Percentiles rank a stretch among this genome's conserved stretches.
Evolutionary conservation across 176 grass and related monocot genomes (phyloP).

Genomic region (Tillandsia leiboldiana): DNA sequence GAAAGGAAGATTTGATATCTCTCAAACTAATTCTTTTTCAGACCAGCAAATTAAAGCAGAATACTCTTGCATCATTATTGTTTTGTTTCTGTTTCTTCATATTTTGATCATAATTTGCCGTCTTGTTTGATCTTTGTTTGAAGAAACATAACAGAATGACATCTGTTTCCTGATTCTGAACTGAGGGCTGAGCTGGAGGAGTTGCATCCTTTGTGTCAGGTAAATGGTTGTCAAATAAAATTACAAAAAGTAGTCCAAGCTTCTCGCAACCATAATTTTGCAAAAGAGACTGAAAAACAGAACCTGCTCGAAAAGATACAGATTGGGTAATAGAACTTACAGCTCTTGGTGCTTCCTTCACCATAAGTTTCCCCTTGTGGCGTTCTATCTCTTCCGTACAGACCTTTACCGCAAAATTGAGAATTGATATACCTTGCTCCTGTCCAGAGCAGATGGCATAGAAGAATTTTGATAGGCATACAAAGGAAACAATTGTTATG

Average conservation of each 20-base stretch:
- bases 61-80: too few species aligned
- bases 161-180: too few species aligned
- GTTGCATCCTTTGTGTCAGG: too few species aligned
- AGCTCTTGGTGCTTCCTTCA: conserved; percentile 27
- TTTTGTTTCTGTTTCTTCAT: too few species aligned
- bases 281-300: neutral
- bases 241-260: neutral
- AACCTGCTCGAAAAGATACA: neutral
- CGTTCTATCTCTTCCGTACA: conserved; percentile 18
- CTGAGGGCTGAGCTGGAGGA: too few species aligned
- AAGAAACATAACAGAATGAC: too few species aligned
- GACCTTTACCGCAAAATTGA: conserved; percentile 17
- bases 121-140: too few species aligned
- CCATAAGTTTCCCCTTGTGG: conserved; percentile 18
- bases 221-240: too few species aligned
- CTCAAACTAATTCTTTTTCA: too few species aligned
- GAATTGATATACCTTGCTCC: conserved; percentile 23
- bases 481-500: neutral
- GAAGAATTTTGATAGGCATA: neutral
- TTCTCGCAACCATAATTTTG: neutral
- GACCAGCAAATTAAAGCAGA: too few species aligned
- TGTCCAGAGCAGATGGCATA: neutral
- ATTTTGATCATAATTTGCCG: too few species aligned
- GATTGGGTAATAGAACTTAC: conserved; percentile 11
- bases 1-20: too few species aligned